Base-by-base conservation (phyloP, 192 early-diverging fungal genomes). In the Gamsiella multidivaricata region DNA sequence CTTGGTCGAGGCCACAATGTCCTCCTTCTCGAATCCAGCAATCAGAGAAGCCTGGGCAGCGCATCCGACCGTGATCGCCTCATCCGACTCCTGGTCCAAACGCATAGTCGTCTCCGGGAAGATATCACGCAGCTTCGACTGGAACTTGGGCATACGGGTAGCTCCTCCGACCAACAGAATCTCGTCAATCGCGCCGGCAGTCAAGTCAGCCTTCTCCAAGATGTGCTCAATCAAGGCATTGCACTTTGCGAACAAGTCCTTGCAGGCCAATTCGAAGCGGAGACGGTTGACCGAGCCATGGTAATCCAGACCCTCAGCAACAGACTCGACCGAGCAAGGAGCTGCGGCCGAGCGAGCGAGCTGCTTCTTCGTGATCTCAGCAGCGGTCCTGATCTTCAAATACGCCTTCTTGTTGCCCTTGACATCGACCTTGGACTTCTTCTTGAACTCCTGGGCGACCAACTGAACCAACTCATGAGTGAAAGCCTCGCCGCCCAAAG, bases 321-420 rank as follows among this genome's bases (percentile, higher is more conserved):
- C 84, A 34, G 92, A 93, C 81, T 98, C 97, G 41, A 98, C 94
- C 7, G 91, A 91, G 84, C 97, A 98, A 46, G 95, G 93, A 32
- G 96, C 94, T 49, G 86, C 85, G 75, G 88, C 87, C 33, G 89
- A 86, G 36, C 89, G 87, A 43, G 94, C 89, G 47, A 98, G 86
- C 68, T 92, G 92, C 65, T 93, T 90, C 89, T 97, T 97, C 67
- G 97, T 98, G 57, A 89, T 83, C 84, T 98, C 97, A 43, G 91
- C 93, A 29, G 95, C 92, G 73, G 85, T 84, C 29, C 84, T 81
- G 56, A 97, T 87, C 88, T 98, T 98, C 56, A 90, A 84, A 39
- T 92, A 64, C 29, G 97, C 88, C 61, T 91, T 88, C 65, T 86
- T 84, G 81, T 95, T 94, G 57, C 84, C 76, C 34, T 71, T 72